A percentile compares a stretch with the other conserved stretches of the same genome.
These are phyloP conservation scores for Prunus kanzakura DNA, from an alignment of 306 rosid genomes.

Conservation along the genomic window DNA sequence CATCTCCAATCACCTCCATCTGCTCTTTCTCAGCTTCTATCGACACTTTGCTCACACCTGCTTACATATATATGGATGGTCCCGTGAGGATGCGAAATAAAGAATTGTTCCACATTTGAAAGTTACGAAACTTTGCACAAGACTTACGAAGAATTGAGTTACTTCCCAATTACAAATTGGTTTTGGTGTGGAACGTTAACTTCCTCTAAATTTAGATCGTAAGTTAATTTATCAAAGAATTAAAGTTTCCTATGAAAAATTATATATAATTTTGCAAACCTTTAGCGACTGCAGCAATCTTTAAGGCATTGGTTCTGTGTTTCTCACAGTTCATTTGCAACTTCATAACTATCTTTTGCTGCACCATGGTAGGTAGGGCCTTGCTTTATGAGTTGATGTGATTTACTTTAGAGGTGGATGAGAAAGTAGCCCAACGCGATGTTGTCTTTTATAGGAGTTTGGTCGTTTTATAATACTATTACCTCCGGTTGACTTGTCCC, in stretches of 20 bases:
- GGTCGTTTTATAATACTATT: neutral
- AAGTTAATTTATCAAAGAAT: too few species aligned
- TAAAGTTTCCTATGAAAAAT: too few species aligned
- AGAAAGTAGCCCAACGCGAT: neutral
- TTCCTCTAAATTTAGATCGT: too few species aligned
- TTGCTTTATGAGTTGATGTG: too few species aligned
- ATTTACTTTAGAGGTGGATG: too few species aligned
- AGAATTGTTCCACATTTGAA: too few species aligned
- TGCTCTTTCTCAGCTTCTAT: slow-evolving; percentile 23
- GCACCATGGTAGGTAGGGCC: neutral
- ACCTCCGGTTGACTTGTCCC: neutral
- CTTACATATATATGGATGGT: too few species aligned
- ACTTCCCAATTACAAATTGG: too few species aligned
- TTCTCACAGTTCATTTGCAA: slow-evolving; percentile 15
- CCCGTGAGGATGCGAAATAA: too few species aligned
- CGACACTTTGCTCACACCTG: slow-evolving; percentile 33
- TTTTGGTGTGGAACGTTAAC: too few species aligned
- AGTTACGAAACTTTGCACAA: too few species aligned
- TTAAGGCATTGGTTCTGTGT: slow-evolving; percentile 31
- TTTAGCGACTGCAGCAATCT: slow-evolving; percentile 19
- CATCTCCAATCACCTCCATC: slow-evolving; percentile 28
- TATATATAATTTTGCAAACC: neutral
- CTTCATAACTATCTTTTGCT: slow-evolving; percentile 31
- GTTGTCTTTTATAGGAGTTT: neutral
- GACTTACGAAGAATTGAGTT: too few species aligned